phyloP scores from a whole-genome alignment of 192 early-diverging fungal genomes.

The Ambispora gerdemannii region DNA sequence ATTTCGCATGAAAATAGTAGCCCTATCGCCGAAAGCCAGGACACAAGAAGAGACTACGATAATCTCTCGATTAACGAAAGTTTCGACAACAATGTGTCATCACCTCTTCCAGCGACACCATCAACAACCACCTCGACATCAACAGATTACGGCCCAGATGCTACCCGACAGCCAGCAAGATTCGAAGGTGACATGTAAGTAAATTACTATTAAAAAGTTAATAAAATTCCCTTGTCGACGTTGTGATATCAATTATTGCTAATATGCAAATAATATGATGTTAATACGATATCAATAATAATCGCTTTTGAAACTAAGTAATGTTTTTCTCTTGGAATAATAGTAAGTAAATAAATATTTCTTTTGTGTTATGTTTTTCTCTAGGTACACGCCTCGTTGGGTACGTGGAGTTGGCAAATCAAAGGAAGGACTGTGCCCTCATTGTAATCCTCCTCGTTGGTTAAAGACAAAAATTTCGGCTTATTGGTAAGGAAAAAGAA shows the following conservation, averaged over 20 bases:
- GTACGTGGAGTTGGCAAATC: slow-evolving; percentile 31
- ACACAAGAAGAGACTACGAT: too few relatives aligned
- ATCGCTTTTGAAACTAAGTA: too few relatives aligned
- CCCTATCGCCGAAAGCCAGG: too few relatives aligned
- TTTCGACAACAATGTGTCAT: too few relatives aligned
- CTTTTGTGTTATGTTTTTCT: not conserved
- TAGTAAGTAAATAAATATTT: not conserved
- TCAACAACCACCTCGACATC: not conserved
- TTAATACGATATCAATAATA: too few relatives aligned
- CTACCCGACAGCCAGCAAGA: slow-evolving; percentile 9
- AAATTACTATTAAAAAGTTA: not conserved
- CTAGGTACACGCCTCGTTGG: slow-evolving; percentile 31
- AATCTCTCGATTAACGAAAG: too few relatives aligned
- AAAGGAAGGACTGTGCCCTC: slow-evolving; percentile 29
- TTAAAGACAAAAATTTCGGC: slow-evolving; percentile 30
- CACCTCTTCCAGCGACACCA: not conserved
- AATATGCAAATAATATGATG: too few relatives aligned
- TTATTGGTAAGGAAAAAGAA: slow-evolving; percentile 16
- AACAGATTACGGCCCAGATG: slow-evolving; percentile 18
- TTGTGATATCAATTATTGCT: too few relatives aligned
- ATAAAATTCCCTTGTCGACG: not conserved
- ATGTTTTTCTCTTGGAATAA: too few relatives aligned
- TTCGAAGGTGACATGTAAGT: slow-evolving; percentile 30
- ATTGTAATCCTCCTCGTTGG: slow-evolving; percentile 29
- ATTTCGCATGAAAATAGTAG: too few relatives aligned